Conservation (phyloP, 305 asterid species). For the Solanum hybrid region DNA sequence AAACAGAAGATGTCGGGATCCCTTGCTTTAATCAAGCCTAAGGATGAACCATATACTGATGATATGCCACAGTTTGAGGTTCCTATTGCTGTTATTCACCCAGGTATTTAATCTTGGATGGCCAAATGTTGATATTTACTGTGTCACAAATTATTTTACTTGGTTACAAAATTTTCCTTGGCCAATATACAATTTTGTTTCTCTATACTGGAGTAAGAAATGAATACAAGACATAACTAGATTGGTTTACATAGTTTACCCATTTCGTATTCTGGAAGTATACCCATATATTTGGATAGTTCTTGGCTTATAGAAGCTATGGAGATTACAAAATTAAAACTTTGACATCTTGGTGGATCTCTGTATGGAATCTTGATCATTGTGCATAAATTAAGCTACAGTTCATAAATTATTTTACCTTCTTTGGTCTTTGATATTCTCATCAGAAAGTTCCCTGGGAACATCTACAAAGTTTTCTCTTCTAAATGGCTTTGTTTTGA, state of each 20-base stretch:
- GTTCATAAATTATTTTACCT: background rate
- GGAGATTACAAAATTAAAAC: background rate
- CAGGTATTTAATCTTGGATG: constrained; percentile 36
- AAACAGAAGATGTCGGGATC: constrained; percentile 23
- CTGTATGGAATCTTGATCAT: background rate
- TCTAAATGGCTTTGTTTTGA: background rate
- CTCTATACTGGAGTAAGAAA: background rate
- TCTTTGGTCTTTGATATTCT: background rate
- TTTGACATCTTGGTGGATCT: background rate
- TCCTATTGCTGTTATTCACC: constrained; percentile 40
- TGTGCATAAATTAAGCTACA: background rate
- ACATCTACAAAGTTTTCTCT: background rate
- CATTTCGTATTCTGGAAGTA: background rate
- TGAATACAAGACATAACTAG: background rate
- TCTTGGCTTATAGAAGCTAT: background rate
- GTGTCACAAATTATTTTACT: background rate
- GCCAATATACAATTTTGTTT: background rate
- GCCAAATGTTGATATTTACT: background rate
- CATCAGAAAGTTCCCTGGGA: background rate
- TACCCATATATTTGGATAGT: background rate
- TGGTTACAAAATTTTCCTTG: background rate
- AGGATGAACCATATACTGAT: constrained; percentile 61
- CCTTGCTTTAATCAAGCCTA: constrained; percentile 38
- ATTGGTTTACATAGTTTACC: background rate
- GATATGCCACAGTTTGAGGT: constrained; percentile 27